These are phyloP conservation scores for Pueraria montana DNA, from an alignment of 306 rosid species.

Conservation along the genomic window DNA sequence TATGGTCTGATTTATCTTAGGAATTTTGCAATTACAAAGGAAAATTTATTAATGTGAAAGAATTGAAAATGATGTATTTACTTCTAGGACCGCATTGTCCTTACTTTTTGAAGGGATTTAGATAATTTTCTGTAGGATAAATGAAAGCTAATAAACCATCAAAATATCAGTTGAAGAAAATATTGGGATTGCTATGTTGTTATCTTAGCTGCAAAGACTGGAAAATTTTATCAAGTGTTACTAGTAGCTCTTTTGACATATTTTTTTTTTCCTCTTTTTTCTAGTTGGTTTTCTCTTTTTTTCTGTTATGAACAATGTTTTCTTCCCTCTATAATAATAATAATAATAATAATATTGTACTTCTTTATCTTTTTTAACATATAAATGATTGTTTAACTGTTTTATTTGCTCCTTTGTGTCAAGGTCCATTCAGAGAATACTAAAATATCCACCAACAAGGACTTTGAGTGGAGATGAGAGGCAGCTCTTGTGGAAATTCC, in stretches of 20 bases:
- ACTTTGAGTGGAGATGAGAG: slow-evolving; percentile 97
- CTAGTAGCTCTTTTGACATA: slow-evolving; percentile 12
- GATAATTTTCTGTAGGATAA: too few relatives aligned
- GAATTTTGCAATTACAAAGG: slow-evolving; percentile 14
- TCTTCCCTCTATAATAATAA: not conserved
- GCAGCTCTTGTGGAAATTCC: slow-evolving; percentile 98
- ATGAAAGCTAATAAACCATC: too few relatives aligned
- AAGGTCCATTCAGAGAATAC: slow-evolving; percentile 90
- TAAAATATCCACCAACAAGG: slow-evolving; percentile 97
- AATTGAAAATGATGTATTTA: slow-evolving; percentile 3
- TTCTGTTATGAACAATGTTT: not conserved
- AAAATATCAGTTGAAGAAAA: too few relatives aligned
- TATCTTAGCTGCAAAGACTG: too few relatives aligned
- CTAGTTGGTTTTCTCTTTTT: not conserved
- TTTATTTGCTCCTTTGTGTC: slow-evolving; percentile 46
- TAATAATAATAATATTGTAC: not conserved
- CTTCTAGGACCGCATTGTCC: not conserved
- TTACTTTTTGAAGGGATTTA: not conserved
- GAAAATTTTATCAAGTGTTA: not conserved
- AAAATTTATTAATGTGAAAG: slow-evolving; percentile 29
- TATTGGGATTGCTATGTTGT: too few relatives aligned
- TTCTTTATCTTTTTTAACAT: slow-evolving; percentile 14
- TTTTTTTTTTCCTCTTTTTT: not conserved
- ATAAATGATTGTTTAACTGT: slow-evolving; percentile 31
- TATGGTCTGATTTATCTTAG: slow-evolving; percentile 20